Base-by-base conservation (phyloP, 495 filamentous ascomycete species). In the Penicillium bovifimosum region DNA sequence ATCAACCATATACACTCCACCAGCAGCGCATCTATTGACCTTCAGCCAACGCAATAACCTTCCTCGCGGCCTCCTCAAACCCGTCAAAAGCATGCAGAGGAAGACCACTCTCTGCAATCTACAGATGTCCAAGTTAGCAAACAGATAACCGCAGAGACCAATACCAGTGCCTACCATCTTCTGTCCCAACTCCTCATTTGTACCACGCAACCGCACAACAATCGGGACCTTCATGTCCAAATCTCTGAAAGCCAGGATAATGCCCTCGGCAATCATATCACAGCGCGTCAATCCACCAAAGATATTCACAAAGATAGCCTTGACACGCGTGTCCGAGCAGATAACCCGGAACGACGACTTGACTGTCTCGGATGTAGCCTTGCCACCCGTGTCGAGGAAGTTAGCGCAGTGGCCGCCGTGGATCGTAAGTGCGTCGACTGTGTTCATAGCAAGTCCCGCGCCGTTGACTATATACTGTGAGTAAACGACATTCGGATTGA, bases 401-500 rank as follows among this genome's bases (percentile, higher is more conserved):
- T 95, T 95, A 27, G 88, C 78, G 26, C 81, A 82, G 38, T 76
- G 70, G 41, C 83, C 84, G 34, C 82, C 84, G 52, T 80, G 81
- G 34, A 80, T 68, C 3, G 78, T 75, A 6, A 95, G 80, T 2
- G 86, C 86, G 61, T 95, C 91, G 51, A 89, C 81, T 0, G 91
- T 95, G 68, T 95, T 95, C 89, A 96, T 95, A 9, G 90, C 90
- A 17, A 95, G 82, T 4, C 91, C 91, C 20, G 91, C 91, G 38
- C 91, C 91, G 61, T 95, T 95, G 51, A 91, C 87, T 76, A 32
- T 0, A 14, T 18, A 9, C 8, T 8, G 31, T 33, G 6, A 33
- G 10, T 24, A 27, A 31, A 16, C 5, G 3, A 9, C 11, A 7
- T n/a, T 32, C n/a, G n/a, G n/a, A n/a, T n/a, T n/a, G n/a, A 0